phyloP scores from a whole-genome alignment of 1,139 yeast species.

The Blastobotrys proliferans region DNA sequence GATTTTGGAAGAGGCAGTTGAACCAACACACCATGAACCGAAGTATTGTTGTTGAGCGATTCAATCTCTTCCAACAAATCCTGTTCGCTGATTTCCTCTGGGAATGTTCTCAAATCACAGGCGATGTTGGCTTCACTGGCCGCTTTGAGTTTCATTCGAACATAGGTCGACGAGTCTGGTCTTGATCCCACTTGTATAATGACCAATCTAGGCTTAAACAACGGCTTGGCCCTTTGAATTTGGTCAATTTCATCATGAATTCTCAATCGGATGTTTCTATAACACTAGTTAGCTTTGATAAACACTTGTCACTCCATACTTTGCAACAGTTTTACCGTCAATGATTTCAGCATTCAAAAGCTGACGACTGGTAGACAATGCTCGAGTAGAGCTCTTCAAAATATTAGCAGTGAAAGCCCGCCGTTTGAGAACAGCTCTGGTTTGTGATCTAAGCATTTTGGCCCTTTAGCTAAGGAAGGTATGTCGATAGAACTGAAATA shows the following conservation, averaged over 20 bases:
- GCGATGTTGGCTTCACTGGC: constrained; percentile 75
- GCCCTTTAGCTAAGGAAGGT: too few species aligned
- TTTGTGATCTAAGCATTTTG: constrained; percentile 11
- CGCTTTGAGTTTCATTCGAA: constrained; percentile 89
- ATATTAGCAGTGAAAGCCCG: constrained; percentile 1
- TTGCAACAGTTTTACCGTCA: constrained; percentile 72
- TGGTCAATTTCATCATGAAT: constrained; percentile 48
- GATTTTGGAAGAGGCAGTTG: constrained; percentile 89
- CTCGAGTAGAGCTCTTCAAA: constrained; percentile 2
- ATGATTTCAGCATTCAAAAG: constrained; percentile 39
- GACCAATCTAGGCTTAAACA: constrained; percentile 71
- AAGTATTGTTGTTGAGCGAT: constrained; percentile 58
- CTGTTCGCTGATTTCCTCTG: constrained; percentile 46
- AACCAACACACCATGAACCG: constrained; percentile 83
- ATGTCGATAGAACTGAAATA: too few species aligned
- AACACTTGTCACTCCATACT: constrained; percentile 26
- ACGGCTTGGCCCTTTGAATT: constrained; percentile 51
- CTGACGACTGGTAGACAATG: constrained; percentile 13
- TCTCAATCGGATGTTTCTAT: constrained; percentile 29
- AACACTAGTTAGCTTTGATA: constrained; percentile 6
- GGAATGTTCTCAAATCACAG: constrained; percentile 64
- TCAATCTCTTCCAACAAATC: constrained; percentile 54
- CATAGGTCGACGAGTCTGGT: constrained; percentile 92
- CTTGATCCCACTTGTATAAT: constrained; percentile 89
- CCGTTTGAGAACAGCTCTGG: constrained; percentile 11